Conservation (phyloP, 768 basidiomycete species). For the Cystobasidium onofrii region DNA sequence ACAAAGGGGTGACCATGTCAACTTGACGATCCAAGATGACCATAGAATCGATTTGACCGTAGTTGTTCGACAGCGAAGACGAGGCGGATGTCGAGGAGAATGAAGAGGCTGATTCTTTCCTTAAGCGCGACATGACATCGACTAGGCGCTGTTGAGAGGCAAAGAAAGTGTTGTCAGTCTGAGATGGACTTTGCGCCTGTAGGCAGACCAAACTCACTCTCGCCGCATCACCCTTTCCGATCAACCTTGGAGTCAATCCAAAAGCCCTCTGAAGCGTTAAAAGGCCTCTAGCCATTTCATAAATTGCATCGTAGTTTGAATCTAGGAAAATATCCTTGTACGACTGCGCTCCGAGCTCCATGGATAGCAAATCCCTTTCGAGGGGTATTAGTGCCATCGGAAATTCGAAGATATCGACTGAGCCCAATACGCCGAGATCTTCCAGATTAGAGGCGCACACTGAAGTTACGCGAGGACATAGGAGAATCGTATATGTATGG, state of each 20-base stretch:
- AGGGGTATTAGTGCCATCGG: slow-evolving; percentile 89
- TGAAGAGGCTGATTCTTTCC: slow-evolving; percentile 47
- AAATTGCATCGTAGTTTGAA: slow-evolving; percentile 82
- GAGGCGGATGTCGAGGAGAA: slow-evolving; percentile 43
- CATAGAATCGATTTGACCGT: slow-evolving; percentile 68
- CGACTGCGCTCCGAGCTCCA: slow-evolving; percentile 59
- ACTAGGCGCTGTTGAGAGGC: slow-evolving; percentile 58
- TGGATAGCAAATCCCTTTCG: slow-evolving; percentile 81
- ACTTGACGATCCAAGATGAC: slow-evolving; percentile 81
- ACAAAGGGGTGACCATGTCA: slow-evolving; percentile 89
- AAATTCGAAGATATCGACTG: slow-evolving; percentile 74
- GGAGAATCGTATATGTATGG: slow-evolving; percentile 73
- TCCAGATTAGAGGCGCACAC: slow-evolving; percentile 78
- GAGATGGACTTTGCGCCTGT: not conserved
- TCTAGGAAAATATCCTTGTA: slow-evolving; percentile 89
- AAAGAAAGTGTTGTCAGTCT: not conserved
- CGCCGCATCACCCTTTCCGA: slow-evolving; percentile 79
- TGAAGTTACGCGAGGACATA: slow-evolving; percentile 79
- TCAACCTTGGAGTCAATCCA: slow-evolving; percentile 79
- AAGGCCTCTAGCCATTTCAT: slow-evolving; percentile 79
- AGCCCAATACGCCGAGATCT: slow-evolving; percentile 96
- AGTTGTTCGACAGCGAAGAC: slow-evolving; percentile 48
- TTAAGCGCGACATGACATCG: slow-evolving; percentile 59
- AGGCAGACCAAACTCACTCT: slow-evolving; percentile 39
- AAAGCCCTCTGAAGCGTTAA: slow-evolving; percentile 71